phyloP scores from a whole-genome alignment of 768 basidiomycete genomes.

The Boletellus ananiceps region DNA sequence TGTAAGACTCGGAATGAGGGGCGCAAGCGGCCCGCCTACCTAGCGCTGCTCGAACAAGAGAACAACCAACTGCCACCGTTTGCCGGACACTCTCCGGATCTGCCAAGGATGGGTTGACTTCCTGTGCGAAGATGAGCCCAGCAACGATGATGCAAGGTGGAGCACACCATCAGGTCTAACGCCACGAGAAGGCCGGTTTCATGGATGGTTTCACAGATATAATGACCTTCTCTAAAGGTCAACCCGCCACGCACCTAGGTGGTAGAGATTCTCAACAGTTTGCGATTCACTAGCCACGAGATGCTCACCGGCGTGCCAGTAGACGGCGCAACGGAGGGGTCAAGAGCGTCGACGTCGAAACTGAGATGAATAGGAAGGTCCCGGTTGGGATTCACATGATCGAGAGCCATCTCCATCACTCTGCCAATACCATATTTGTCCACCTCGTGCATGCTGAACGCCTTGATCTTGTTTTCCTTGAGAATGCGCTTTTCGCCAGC shows the following conservation, averaged over 20 bases:
- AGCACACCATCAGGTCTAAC: constrained; percentile 85
- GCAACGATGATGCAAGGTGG: not conserved
- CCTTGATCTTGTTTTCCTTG: constrained; percentile 73
- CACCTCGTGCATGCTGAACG: constrained; percentile 90
- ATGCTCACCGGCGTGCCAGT: constrained; percentile 78
- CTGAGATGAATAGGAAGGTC: constrained; percentile 88
- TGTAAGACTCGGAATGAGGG: constrained; percentile 5
- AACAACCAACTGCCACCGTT: constrained; percentile 89
- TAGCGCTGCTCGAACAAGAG: constrained; percentile 74
- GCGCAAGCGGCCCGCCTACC: constrained; percentile 44
- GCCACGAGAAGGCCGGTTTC: constrained; percentile 92
- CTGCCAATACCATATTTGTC: constrained; percentile 87
- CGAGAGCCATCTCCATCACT: constrained; percentile 94
- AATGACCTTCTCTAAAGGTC: constrained; percentile 97
- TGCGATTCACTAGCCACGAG: not conserved
- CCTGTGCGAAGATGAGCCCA: constrained; percentile 42
- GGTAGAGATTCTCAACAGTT: not conserved
- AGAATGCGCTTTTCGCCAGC: constrained; percentile 83
- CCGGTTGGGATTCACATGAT: constrained; percentile 84
- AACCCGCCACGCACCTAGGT: constrained; percentile 84
- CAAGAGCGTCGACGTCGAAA: constrained; percentile 94
- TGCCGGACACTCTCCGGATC: constrained; percentile 72
- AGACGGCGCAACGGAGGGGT: constrained; percentile 93
- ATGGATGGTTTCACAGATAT: constrained; percentile 88
- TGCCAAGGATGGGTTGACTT: constrained; percentile 93